Percentiles rank a stretch among this genome's conserved stretches.
Conservation (phyloP, 2,329 filamentous ascomycete species). For the Didymella glomerata region DNA sequence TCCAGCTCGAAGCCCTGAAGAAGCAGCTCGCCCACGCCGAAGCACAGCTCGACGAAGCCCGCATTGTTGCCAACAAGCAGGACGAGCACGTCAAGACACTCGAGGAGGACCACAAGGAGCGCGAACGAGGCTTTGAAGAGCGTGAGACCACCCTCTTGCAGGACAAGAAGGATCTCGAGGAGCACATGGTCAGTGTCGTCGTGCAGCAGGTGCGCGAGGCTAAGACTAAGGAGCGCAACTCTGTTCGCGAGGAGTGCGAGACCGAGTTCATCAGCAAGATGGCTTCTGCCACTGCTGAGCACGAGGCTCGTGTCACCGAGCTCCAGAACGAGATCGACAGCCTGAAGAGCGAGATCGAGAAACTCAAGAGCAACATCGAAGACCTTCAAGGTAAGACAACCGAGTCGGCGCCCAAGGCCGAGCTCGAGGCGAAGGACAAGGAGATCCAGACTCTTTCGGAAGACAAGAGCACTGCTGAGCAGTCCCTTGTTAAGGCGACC, state of each 20-base stretch:
- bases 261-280: slow-evolving; percentile 45
- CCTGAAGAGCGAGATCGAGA: slow-evolving; percentile 42
- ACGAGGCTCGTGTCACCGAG: slow-evolving; percentile 35
- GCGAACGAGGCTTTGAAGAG: slow-evolving; percentile 43
- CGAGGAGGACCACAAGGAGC: slow-evolving; percentile 47
- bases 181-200: slow-evolving; percentile 54
- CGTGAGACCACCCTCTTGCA: slow-evolving; percentile 42
- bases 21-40: slow-evolving; percentile 42
- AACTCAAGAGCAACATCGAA: slow-evolving; percentile 38
- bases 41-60: slow-evolving; percentile 47
- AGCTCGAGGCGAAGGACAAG: slow-evolving; percentile 42
- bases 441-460: slow-evolving; percentile 37
- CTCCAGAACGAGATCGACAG: slow-evolving; percentile 40
- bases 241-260: slow-evolving; percentile 49
- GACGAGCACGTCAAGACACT: slow-evolving; percentile 43
- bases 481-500: slow-evolving; percentile 29
- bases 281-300: slow-evolving; percentile 26
- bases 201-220: slow-evolving; percentile 53
- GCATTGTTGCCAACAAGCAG: slow-evolving; percentile 39
- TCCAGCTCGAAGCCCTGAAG: slow-evolving; percentile 45
- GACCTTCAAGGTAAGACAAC: slow-evolving; percentile 31
- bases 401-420: slow-evolving; percentile 32
- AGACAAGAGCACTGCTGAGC: slow-evolving; percentile 32
- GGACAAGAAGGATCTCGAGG: slow-evolving; percentile 52
- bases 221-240: slow-evolving; percentile 48